These are phyloP conservation scores for Parastagonospora nodorum DNA, from an alignment of 2,329 filamentous ascomycete species.

Conservation along the genomic window DNA sequence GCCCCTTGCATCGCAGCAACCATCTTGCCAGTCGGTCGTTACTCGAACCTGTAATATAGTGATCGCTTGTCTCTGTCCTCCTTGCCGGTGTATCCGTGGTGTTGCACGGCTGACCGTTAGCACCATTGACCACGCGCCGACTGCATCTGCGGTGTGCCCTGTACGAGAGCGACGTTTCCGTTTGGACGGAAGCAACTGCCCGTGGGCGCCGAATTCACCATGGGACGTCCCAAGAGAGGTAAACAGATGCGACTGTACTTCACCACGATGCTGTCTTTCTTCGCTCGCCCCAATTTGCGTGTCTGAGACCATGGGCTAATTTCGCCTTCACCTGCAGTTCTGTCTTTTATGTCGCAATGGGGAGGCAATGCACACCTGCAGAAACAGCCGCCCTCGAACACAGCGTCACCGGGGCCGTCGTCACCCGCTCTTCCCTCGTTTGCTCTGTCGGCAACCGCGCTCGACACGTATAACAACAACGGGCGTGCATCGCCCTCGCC, in stretches of 20 bases:
- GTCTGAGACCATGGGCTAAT: conserved; percentile 24
- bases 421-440: conserved; percentile 40
- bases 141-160: conserved; percentile 16
- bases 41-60: conserved; percentile 2
- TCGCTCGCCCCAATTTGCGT: conserved; percentile 6
- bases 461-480: conserved; percentile 32
- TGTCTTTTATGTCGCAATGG: conserved; percentile 87
- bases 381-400: conserved; percentile 27
- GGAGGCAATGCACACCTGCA: conserved; percentile 53
- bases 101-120: conserved; percentile 30
- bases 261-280: conserved; percentile 5
- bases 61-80: conserved; percentile 8
- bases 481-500: conserved; percentile 24
- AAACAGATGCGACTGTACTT: conserved; percentile 20
- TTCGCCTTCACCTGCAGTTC: conserved; percentile 60
- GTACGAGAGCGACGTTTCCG: conserved; percentile 12
- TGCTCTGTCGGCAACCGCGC: conserved; percentile 36
- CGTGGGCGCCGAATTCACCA: conserved; percentile 21
- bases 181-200: conserved; percentile 11
- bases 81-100: conserved; percentile 38
- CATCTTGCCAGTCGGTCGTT: conserved; percentile 30
- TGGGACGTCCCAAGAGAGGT: conserved; percentile 47
- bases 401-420: conserved; percentile 39
- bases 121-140: conserved; percentile 23
- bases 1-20: conserved; percentile 2